Evolutionary conservation across 106 monocot species (phyloP), one percentile per base, ranked within the genome.

Genomic region (Dendrobium catenatum): DNA sequence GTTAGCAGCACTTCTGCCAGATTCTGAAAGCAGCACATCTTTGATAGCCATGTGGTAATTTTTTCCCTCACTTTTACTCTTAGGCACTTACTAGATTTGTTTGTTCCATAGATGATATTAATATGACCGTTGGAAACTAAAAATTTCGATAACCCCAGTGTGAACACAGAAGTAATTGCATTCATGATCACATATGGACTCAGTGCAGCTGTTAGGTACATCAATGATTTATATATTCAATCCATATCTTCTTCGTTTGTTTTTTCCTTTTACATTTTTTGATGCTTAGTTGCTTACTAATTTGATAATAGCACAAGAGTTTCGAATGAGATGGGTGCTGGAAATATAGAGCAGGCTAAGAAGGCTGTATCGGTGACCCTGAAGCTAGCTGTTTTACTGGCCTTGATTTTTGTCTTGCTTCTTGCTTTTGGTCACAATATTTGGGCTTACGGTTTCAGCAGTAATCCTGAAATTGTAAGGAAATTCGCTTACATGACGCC

Each of bases 321-420:
- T 61, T 91, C 95, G 11, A 95, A 93, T 81, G 91, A 93, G 80
- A 83, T 93, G 9, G 95, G 95, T 27, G 91, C 87, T 20, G 88
- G 95, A 64, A 89, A 91, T 58, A 40, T 75, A 16, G 82, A 86
- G 59, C 84, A 88, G 83, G 95, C 91, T 9, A 93, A 93, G 80
- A 86, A 86, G 76, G 91, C 91, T 0, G 86, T 95, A 41, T 54
- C 80, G 8, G 89, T 89, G 68, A 88, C 95, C 8, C 72, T 95
- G 58, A 93, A 88, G 79, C 89, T 95, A 20, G 82, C 89, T 2
- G 61, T 91, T 59, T 48, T 85, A 77, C 83, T 93, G 4, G 88
- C 79, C 9, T 6, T 83, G 11, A 80, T 79, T 0, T 43, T 56
- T 56, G 56, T 56, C 56, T 15, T 19, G 13, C 56, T 56, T 91